A percentile compares a stretch with the other conserved stretches of the same genome.
Evolutionary conservation across 805 yeast species (phyloP).

Genomic region (Sugiyamaella smithiae): DNA sequence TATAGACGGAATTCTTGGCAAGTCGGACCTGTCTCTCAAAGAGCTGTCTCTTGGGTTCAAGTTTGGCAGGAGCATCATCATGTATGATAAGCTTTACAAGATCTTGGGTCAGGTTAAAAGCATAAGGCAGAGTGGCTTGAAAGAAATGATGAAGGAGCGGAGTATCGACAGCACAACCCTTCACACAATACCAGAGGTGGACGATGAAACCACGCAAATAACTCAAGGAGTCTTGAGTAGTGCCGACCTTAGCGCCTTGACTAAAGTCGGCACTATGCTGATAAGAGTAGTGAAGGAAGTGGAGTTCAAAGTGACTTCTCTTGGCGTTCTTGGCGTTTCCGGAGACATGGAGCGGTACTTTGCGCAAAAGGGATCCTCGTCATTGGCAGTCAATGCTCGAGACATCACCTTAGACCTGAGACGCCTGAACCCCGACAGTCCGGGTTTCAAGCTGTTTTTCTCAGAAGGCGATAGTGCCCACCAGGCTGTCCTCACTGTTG

Average conservation of each 20-base stretch:
- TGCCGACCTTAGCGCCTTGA: constrained; percentile 21
- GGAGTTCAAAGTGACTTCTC: constrained; percentile 34
- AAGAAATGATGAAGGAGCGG: constrained; percentile 3
- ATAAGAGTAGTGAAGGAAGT: constrained; percentile 36
- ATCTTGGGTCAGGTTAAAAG: constrained; percentile 21
- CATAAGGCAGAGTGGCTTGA: constrained; percentile 18
- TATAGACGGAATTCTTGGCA: constrained; percentile 32
- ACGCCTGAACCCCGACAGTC: constrained; percentile 38
- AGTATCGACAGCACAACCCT: neutral
- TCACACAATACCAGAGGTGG: neutral
- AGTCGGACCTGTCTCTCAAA: constrained; percentile 30
- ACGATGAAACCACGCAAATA: neutral
- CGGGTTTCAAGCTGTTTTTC: constrained; percentile 40
- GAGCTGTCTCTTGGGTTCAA: constrained; percentile 32
- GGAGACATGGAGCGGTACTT: neutral
- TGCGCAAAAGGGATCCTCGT: neutral
- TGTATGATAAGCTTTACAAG: constrained; percentile 22
- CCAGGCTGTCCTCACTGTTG: constrained; percentile 36
- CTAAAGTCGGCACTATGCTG: constrained; percentile 29
- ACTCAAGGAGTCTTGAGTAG: constrained; percentile 20
- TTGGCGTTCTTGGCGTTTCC: constrained; percentile 34
- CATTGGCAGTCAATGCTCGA: constrained; percentile 31
- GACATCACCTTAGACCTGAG: constrained; percentile 38
- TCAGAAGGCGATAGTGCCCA: constrained; percentile 37
- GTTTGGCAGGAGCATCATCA: constrained; percentile 30